Conservation (phyloP, 805 yeast genomes). For the Debaryomyces castellii region DNA sequence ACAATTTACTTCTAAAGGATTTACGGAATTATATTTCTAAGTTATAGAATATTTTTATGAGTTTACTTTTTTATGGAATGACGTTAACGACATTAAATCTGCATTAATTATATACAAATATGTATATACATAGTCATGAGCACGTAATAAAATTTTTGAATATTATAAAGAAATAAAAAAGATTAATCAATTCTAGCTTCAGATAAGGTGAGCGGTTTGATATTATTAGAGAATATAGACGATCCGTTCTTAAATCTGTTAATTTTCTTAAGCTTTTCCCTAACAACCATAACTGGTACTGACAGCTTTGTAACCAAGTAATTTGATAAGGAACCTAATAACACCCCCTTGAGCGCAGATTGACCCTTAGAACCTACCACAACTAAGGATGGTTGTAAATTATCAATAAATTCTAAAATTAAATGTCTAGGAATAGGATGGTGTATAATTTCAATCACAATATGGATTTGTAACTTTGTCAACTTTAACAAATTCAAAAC, state of each 20-base stretch:
- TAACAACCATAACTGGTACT: slow-evolving; percentile 80
- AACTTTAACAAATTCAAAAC: slow-evolving; percentile 52
- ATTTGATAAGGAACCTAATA: slow-evolving; percentile 70
- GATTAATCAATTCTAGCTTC: slow-evolving; percentile 45
- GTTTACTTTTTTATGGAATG: not conserved
- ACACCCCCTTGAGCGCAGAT: slow-evolving; percentile 68
- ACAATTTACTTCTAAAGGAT: slow-evolving; percentile 44
- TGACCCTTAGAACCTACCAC: slow-evolving; percentile 77
- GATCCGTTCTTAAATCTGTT: slow-evolving; percentile 52
- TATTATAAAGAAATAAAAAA: not conserved
- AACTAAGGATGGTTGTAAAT: slow-evolving; percentile 69
- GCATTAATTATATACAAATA: not conserved
- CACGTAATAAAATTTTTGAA: not conserved
- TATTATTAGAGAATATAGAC: slow-evolving; percentile 55
- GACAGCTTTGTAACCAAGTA: slow-evolving; percentile 68
- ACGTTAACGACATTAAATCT: not conserved
- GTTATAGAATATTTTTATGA: not conserved
- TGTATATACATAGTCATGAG: slow-evolving; percentile 1
- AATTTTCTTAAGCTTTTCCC: slow-evolving; percentile 67
- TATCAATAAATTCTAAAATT: slow-evolving; percentile 66
- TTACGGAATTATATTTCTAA: slow-evolving; percentile 50
- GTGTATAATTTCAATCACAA: slow-evolving; percentile 71
- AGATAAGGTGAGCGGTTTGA: slow-evolving; percentile 49
- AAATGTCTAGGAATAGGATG: slow-evolving; percentile 75
- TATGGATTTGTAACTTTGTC: slow-evolving; percentile 71